Conservation (phyloP, 352 stramenopile genomes). For the Hyaloperonospora brassicae region DNA sequence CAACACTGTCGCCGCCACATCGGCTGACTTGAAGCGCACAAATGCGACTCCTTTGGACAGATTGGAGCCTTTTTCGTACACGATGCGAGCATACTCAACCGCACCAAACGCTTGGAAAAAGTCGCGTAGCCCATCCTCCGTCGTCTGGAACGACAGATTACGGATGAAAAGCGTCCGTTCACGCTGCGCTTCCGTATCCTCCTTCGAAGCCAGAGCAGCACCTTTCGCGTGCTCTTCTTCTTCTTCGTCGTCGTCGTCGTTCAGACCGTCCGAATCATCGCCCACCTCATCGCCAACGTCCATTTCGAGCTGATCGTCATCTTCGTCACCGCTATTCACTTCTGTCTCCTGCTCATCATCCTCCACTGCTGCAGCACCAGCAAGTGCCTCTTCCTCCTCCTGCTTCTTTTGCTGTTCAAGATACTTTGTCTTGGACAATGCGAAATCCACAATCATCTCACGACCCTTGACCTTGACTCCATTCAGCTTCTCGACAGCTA, state of each 20-base stretch:
- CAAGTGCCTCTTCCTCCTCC: conserved; percentile 24
- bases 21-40: conserved; percentile 59
- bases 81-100: conserved; percentile 75
- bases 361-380: conserved; percentile 18
- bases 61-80: conserved; percentile 70
- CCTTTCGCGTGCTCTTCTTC: conserved; percentile 30
- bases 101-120: conserved; percentile 68
- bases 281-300: conserved; percentile 35
- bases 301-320: conserved; percentile 47
- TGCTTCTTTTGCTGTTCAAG: conserved; percentile 65
- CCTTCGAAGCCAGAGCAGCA: conserved; percentile 23
- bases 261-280: conserved; percentile 21
- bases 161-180: conserved; percentile 80
- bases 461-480: conserved; percentile 71
- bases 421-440: conserved; percentile 73
- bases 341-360: conserved; percentile 36
- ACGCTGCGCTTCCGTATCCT: conserved; percentile 69
- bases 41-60: conserved; percentile 82
- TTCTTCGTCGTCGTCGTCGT: conserved; percentile 10
- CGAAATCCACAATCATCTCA: conserved; percentile 84
- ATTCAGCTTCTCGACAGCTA: conserved; percentile 67
- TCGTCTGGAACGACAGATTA: conserved; percentile 81
- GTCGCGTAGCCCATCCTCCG: conserved; percentile 53
- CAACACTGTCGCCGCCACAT: conserved; percentile 49
- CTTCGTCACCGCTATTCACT: conserved; percentile 32